Base-by-base conservation (phyloP, 2,329 filamentous ascomycete species). In the Celoporthe dispersa region DNA sequence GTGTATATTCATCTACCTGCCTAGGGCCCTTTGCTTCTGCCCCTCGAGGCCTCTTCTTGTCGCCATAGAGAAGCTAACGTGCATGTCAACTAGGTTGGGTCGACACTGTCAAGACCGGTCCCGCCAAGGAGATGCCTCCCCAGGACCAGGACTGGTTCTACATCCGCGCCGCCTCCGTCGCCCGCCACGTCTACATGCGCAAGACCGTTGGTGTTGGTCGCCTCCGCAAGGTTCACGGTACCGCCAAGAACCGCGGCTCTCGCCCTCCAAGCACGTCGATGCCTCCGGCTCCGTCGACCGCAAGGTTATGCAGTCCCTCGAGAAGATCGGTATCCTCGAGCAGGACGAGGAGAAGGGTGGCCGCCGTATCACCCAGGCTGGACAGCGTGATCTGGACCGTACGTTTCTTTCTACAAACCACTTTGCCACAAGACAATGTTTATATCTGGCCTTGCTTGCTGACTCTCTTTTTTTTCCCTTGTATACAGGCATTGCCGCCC, bases 271-370 rank as follows among this genome's bases (percentile, higher is more conserved):
- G 86, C 96, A 99, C 90, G 93, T 97, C 80, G 92, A 98, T 82
- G 96, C 94, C 84, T 94, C 91, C 78, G 95, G 95, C 83, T 91
- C 90, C 81, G 94, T 99, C 78, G 96, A 99, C 90, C 94, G 96
- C 85, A 98, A 98, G 90, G 89, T 97, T 82, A 87, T 98, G 84
- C 96, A 99, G 90, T 88, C 94, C 73, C 92, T 99, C 71, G 96
- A 98, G 92, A 98, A 98, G 92, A 98, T 99, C 80, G 94, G 95
- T 84, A 94, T 99, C 78, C 87, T 99, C 74, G 96, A 99, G 92
- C 88, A 92, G 81, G 95, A 98, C 80, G 95, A 98, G 90, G 95
- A 98, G 77, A 97, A 97, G 90, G 96, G 96, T 85, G 96, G 96
- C 81, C 93, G 96, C 82, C 91, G 96, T 84, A 98, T 99, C 87